Conservation (phyloP, 495 filamentous ascomycete species). For the Aspergillus haitiensis region DNA sequence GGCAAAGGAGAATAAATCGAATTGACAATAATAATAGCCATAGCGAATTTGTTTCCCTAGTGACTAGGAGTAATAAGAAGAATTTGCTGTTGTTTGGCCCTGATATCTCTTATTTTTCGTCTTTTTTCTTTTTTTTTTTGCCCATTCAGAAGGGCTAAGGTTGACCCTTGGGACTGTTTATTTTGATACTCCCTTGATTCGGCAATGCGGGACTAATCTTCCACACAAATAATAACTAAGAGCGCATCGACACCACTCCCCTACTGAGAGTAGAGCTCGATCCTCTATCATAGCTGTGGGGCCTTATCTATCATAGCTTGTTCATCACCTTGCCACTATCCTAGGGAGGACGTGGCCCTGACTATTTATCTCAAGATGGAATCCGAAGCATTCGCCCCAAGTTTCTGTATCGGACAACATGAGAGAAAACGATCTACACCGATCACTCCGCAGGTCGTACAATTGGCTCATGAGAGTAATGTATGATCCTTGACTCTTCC, state of each 20-base stretch:
- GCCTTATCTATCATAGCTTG: background rate
- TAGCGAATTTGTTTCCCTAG: background rate
- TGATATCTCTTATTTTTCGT: background rate
- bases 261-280: background rate
- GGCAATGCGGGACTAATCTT: slow-evolving; percentile 19
- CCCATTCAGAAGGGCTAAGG: background rate
- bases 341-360: background rate
- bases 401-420: slow-evolving; percentile 83
- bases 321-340: background rate
- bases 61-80: background rate
- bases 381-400: slow-evolving; percentile 56
- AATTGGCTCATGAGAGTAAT: slow-evolving; percentile 62
- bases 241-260: background rate
- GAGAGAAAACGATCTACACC: slow-evolving; percentile 62
- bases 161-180: background rate
- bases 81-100: background rate
- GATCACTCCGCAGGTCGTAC: slow-evolving; percentile 63
- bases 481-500: slow-evolving; percentile 30
- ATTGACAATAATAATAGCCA: no score
- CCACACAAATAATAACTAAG: slow-evolving; percentile 8
- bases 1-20: slow-evolving; percentile 1
- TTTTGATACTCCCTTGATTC: slow-evolving; percentile 17
- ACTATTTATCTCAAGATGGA: slow-evolving; percentile 39
- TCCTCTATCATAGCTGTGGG: background rate
- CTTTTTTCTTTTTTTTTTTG: background rate